Evolutionary conservation across 2,329 filamentous ascomycete species (phyloP).

Genomic region (Fusarium duplospermum): DNA sequence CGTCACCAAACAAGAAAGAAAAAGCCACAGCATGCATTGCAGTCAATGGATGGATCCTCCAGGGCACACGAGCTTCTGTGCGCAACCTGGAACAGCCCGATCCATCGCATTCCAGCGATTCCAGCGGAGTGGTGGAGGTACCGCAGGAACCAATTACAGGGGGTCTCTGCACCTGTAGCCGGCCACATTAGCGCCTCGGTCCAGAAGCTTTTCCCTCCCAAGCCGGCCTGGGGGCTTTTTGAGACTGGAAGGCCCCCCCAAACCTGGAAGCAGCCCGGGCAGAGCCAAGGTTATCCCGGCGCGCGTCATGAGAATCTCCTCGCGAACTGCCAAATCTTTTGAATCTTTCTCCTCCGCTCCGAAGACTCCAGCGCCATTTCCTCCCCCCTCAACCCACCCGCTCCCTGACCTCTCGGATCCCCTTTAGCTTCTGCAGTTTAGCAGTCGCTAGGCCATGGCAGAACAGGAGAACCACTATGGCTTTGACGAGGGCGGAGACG

Average conservation of each 20-base stretch:
- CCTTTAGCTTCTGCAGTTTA: slow-evolving; percentile 40
- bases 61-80: slow-evolving; percentile 17
- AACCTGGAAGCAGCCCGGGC: slow-evolving; percentile 4
- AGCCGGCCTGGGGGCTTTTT: slow-evolving; percentile 28
- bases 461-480: slow-evolving; percentile 58
- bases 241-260: slow-evolving; percentile 8
- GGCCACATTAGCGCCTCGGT: slow-evolving; percentile 40
- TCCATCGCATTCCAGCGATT: slow-evolving; percentile 30
- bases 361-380: slow-evolving; percentile 25
- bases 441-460: slow-evolving; percentile 53
- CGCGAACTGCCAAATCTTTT: slow-evolving; percentile 41
- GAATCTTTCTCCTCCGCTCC: slow-evolving; percentile 19
- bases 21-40: not conserved
- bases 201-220: slow-evolving; percentile 20
- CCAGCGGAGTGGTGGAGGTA: slow-evolving; percentile 19
- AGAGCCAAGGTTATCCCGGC: slow-evolving; percentile 43
- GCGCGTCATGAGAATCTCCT: slow-evolving; percentile 46
- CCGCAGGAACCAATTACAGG: slow-evolving; percentile 38
- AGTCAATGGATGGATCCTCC: not conserved
- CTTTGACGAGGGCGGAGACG: slow-evolving; percentile 54
- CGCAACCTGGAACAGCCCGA: slow-evolving; percentile 5
- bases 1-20: slow-evolving; percentile 10
- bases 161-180: slow-evolving; percentile 18
- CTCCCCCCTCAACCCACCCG: slow-evolving; percentile 27
- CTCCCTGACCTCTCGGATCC: slow-evolving; percentile 19